Evolutionary conservation across 768 basidiomycete species (phyloP), one percentile per base, ranked within the genome.

Genomic region (Russula lepida): DNA sequence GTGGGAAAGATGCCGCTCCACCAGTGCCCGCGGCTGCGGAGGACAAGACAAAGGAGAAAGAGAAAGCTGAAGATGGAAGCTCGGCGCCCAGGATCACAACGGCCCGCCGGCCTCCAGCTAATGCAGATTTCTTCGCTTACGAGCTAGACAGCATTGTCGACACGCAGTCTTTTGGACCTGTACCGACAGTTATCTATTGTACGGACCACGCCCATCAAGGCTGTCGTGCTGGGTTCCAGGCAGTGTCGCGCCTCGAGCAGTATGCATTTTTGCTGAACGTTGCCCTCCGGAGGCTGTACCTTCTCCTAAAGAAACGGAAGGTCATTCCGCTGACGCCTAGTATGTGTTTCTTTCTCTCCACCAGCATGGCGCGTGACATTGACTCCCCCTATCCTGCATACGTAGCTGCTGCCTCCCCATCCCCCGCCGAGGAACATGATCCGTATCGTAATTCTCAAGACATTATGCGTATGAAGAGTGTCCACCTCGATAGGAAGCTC

Each of bases 221-320:
- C 17, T 90, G 87, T 68, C 77, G 82, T 58, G 69, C 74, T 25
- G 93, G 95, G 12, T 98, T 98, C 74, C 89, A 91, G 69, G 80
- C 90, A 19, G 97, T 97, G 17, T 92, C 95, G 62, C 80, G 95
- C 59, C 75, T 99, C 65, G 97, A 99, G 76, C 97, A 99, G 71
- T 99, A 97, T 72, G 92, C 97, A 2, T 99, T 95, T 78, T 75
- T 99, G 59, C 77, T 99, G 55, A 98, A 98, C 70, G 97, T 98
- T 25, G 97, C 95, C 21, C 78, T 99, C 58, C 80, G 95, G 66
- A 82, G 95, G 69, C 77, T 99, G 56, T 98, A 94, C 73, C 81
- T 91, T 32, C 80, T 90, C 39, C 75, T 92, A 69, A 90, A 89
- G 78, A 89, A 89, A 74, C 84, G 90, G 68, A 94, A 94, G 12